Evolutionary conservation across 2,329 filamentous ascomycete species (phyloP), one percentile per base, ranked within the genome.

Genomic region (Penicillium digitatum): DNA sequence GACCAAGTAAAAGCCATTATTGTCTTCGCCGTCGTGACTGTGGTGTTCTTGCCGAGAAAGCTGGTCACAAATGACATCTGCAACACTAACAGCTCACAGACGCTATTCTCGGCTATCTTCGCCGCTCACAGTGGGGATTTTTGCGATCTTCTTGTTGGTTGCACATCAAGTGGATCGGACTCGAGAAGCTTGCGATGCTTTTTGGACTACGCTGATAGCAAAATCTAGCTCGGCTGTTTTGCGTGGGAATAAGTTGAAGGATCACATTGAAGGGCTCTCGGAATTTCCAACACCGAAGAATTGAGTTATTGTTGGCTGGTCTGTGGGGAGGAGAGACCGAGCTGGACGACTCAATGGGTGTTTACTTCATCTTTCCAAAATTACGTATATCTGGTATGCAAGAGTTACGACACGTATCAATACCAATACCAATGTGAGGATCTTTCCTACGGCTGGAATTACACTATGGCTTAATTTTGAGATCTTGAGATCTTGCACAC

Each of bases 11-110:
- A 64, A 35, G 66, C 68, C 1, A 68, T 72, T 32, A 47, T 69
- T 2, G 59, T 70, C 2, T 71, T 72, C 47, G 70, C 70, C 0
- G 61, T 70, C 22, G 65, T 71, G 9, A 66, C 70, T 0, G 56
- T 67, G 5, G 60, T 70, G 5, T 72, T 72, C 49, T 48, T 71
- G 35, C 69, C 70, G 2, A 72, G 70, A 69, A 69, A n/a, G n/a
- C n/a, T n/a, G n/a, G n/a, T n/a, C 27, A 60, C 60, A 0, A 46
- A 31, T 2, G 67, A 67, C 48, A 68, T 71, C 11, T 59, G 65
- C 4, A 53, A 69, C 14, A 65, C 58, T 39, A 29, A 34, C 2
- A 44, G 42, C 5, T 40, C 46, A 0, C 62, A 69, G 56, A 42
- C 40, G 7, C 46, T 66, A 3, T 71, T 69, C 29, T 70, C 67